phyloP scores from a whole-genome alignment of 2,329 filamentous ascomycete species.

The Trichoderma sp. region DNA sequence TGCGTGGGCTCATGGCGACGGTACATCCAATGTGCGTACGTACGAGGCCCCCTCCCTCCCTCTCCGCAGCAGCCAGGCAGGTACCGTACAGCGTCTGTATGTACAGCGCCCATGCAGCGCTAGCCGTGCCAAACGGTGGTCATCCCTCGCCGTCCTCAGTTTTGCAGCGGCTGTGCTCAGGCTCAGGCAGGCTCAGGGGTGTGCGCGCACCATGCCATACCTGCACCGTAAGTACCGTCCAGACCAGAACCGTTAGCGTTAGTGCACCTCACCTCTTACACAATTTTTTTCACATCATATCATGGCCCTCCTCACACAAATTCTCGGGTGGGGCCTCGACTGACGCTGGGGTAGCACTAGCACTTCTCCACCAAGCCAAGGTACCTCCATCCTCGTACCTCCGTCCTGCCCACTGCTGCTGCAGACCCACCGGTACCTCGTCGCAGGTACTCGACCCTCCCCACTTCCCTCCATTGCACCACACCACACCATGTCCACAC shows the following conservation, averaged over 20 bases:
- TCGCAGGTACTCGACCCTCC: constrained; percentile 6
- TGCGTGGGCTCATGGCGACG: not conserved
- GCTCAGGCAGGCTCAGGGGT: not conserved
- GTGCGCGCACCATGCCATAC: not conserved
- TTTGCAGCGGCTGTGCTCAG: not conserved
- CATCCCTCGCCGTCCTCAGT: not conserved
- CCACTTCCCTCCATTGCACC: constrained; percentile 23
- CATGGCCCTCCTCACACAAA: not conserved
- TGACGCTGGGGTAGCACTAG: constrained; percentile 1
- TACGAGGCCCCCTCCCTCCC: constrained; percentile 29
- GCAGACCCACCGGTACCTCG: not conserved
- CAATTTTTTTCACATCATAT: not conserved
- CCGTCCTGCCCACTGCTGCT: not conserved
- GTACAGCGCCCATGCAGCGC: constrained; percentile 26
- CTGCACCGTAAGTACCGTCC: not conserved
- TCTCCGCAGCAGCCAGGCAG: constrained; percentile 33
- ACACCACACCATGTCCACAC: constrained; percentile 18
- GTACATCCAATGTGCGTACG: not conserved
- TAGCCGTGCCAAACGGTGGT: constrained; percentile 23
- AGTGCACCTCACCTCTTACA: not conserved
- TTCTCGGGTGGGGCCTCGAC: not conserved
- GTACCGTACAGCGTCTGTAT: constrained; percentile 31
- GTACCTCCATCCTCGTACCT: not conserved
- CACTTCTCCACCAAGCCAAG: not conserved
- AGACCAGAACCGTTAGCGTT: not conserved